A percentile compares a stretch with the other conserved stretches of the same genome.
phyloP scores from a whole-genome alignment of 495 filamentous ascomycete species.

The Penicillium samsonianum region DNA sequence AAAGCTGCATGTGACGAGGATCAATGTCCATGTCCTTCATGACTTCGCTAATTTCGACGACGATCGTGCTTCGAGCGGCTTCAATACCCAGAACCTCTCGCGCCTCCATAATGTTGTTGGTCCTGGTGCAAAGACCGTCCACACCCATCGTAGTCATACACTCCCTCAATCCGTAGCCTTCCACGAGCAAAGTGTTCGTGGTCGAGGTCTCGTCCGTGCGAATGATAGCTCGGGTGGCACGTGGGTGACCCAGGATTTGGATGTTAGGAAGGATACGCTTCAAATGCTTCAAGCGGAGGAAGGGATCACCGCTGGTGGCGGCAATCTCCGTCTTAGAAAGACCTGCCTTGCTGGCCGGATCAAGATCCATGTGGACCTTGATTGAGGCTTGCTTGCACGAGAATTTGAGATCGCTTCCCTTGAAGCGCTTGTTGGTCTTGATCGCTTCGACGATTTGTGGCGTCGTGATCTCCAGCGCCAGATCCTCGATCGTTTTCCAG shows the following conservation, averaged over 20 bases:
- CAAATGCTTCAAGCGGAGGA: constrained; percentile 78
- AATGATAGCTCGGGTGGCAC: constrained; percentile 85
- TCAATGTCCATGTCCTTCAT: constrained; percentile 96
- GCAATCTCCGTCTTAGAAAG: constrained; percentile 58
- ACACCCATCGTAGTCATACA: constrained; percentile 95
- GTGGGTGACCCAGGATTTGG: constrained; percentile 82
- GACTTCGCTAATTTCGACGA: constrained; percentile 74
- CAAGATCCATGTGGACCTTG: constrained; percentile 57
- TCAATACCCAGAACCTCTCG: constrained; percentile 95
- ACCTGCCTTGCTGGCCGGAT: constrained; percentile 52
- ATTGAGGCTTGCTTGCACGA: constrained; percentile 53
- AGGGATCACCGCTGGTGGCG: constrained; percentile 62
- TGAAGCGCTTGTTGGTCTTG: constrained; percentile 74
- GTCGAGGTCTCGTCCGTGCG: constrained; percentile 66
- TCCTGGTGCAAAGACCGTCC: constrained; percentile 65
- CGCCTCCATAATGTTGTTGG: constrained; percentile 91
- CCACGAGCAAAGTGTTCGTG: constrained; percentile 74
- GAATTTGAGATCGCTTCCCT: constrained; percentile 57
- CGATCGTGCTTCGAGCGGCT: constrained; percentile 83
- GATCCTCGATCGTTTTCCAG: constrained; percentile 67
- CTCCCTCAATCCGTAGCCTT: constrained; percentile 85
- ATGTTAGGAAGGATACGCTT: constrained; percentile 79
- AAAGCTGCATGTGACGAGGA: constrained; percentile 95
- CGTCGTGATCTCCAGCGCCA: constrained; percentile 74
- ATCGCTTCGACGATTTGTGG: constrained; percentile 73